Conservation (phyloP, 352 stramenopile species). For the Pythium grandisporangium region DNA sequence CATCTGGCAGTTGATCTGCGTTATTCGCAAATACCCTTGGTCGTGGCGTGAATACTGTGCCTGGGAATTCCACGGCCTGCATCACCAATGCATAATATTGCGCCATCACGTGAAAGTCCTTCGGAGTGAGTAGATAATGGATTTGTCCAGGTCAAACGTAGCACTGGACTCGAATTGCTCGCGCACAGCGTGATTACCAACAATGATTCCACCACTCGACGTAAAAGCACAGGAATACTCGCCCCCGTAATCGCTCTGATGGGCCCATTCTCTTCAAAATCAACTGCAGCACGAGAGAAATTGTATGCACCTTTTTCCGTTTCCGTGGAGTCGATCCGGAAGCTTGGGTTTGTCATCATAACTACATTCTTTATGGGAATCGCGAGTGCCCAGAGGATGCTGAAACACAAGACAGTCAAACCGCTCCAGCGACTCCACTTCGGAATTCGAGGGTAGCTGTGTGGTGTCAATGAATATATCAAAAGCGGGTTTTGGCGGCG, state of each 20-base stretch:
- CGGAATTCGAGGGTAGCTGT: not conserved
- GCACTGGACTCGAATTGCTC: conserved; percentile 13
- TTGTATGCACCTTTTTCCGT: conserved; percentile 8
- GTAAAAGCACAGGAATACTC: no score
- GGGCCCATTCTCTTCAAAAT: no score
- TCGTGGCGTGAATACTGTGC: conserved; percentile 14
- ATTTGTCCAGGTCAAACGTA: conserved; percentile 19
- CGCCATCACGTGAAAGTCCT: conserved; percentile 16
- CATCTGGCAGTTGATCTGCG: conserved; percentile 1
- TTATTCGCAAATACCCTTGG: conserved; percentile 5
- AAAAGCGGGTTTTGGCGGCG: no score
- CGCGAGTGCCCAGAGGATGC: conserved; percentile 22
- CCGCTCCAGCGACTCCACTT: conserved; percentile 6
- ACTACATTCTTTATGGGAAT: conserved; percentile 32
- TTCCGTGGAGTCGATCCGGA: conserved; percentile 13
- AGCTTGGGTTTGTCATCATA: conserved; percentile 20
- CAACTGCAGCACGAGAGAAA: not conserved
- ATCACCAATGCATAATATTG: conserved; percentile 23
- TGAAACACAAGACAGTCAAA: conserved; percentile 10
- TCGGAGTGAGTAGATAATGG: conserved; percentile 15
- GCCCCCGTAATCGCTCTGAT: no score
- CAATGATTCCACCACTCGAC: no score
- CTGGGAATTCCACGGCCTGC: conserved; percentile 27
- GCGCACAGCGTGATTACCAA: conserved; percentile 13
- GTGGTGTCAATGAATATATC: no score